Conservation (phyloP, 2,329 filamentous ascomycete species). For the Conoideocrella luteorostrata region DNA sequence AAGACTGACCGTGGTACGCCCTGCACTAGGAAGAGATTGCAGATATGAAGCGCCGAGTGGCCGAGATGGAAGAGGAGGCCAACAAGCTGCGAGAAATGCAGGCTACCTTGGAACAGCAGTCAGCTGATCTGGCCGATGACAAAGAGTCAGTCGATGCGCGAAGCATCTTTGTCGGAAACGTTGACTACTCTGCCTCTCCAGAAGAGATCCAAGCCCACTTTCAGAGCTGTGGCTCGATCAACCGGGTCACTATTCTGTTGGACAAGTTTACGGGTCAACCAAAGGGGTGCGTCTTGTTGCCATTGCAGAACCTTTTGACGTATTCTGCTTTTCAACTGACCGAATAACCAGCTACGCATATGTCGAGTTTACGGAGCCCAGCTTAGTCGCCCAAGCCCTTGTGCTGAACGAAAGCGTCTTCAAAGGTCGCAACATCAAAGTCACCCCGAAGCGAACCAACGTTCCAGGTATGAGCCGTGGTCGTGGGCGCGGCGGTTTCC, state of each 20-base stretch:
- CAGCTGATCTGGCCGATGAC: constrained; percentile 77
- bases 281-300: constrained; percentile 64
- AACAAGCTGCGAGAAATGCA: constrained; percentile 85
- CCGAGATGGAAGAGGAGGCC: constrained; percentile 86
- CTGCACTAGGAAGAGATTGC: constrained; percentile 65
- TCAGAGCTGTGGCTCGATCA: constrained; percentile 94
- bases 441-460: constrained; percentile 90
- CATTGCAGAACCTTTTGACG: too few relatives aligned
- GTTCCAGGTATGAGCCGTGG: constrained; percentile 89
- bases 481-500: constrained; percentile 52
- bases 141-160: constrained; percentile 93
- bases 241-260: constrained; percentile 91
- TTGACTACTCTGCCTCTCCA: constrained; percentile 93
- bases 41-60: constrained; percentile 80
- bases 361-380: constrained; percentile 95
- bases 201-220: constrained; percentile 98
- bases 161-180: constrained; percentile 97
- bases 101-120: constrained; percentile 75
- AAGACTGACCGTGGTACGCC: constrained; percentile 23
- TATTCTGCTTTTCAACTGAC: constrained; percentile 1
- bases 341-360: constrained; percentile 74
- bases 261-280: constrained; percentile 99
- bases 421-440: constrained; percentile 92
- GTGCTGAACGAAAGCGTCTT: constrained; percentile 96
- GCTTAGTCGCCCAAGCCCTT: constrained; percentile 83